These are phyloP conservation scores for Fallopia convolvulus DNA, from an alignment of 148 eudicot species.

Conservation along the genomic window DNA sequence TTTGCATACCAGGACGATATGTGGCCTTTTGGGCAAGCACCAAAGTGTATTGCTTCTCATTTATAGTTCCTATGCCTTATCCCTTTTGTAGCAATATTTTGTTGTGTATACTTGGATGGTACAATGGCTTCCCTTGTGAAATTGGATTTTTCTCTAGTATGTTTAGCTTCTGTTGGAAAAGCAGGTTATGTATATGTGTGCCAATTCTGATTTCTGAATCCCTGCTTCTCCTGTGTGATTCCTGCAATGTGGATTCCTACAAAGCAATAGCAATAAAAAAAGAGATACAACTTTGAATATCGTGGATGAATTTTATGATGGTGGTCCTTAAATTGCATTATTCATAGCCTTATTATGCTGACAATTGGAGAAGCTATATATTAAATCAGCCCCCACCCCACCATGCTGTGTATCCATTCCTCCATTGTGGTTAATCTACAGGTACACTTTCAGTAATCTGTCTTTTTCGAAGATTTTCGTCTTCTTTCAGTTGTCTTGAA, in stretches of 20 bases:
- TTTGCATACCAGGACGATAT: neutral
- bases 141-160: neutral
- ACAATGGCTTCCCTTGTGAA: neutral
- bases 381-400: neutral
- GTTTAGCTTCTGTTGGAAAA: neutral
- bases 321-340: neutral
- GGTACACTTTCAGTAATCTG: neutral
- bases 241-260: neutral
- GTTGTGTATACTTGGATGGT: neutral
- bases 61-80: neutral
- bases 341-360: neutral
- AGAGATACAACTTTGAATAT: neutral
- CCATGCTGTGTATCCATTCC: neutral
- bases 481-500: neutral
- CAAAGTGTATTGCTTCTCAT: neutral
- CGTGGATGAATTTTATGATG: neutral
- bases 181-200: neutral
- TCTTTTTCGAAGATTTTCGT: neutral
- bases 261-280: neutral
- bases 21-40: neutral
- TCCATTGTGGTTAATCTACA: constrained; percentile 4
- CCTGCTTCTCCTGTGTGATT: neutral
- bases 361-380: neutral
- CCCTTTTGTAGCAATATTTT: neutral
- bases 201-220: neutral